Percentiles rank a stretch among this genome's conserved stretches.
Conservation (phyloP, 2,329 filamentous ascomycete genomes). For the Phyllosticta citriasiana region DNA sequence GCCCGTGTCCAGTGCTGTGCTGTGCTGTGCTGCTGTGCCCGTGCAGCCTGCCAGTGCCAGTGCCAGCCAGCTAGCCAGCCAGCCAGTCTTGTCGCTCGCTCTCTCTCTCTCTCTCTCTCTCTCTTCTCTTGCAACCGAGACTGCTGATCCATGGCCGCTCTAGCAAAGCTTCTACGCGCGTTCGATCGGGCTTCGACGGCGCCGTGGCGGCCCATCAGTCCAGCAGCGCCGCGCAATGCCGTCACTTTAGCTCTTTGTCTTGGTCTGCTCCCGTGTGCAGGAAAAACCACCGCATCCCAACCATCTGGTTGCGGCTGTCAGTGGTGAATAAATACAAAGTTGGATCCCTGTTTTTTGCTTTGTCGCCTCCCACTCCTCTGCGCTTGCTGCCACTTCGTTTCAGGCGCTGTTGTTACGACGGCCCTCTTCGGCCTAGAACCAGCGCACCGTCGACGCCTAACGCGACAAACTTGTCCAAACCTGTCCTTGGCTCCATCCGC, state of each 20-base stretch:
- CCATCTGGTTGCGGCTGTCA: background rate
- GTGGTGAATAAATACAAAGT: background rate
- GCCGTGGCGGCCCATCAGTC: background rate
- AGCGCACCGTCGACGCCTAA: constrained; percentile 14
- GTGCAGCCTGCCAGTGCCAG: too few relatives aligned
- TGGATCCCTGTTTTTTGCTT: background rate
- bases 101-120: too few relatives aligned
- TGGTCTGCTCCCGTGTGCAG: background rate
- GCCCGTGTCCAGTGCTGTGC: too few relatives aligned
- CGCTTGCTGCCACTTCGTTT: background rate
- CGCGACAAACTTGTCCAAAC: constrained; percentile 5
- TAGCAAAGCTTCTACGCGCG: background rate
- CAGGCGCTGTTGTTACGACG: background rate
- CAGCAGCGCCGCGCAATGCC: background rate
- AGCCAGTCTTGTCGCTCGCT: too few relatives aligned
- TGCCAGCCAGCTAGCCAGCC: too few relatives aligned
- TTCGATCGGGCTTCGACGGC: background rate
- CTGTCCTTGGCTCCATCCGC: background rate
- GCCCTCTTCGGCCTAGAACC: background rate
- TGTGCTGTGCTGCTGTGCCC: too few relatives aligned
- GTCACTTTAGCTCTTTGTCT: background rate
- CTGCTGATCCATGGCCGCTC: background rate
- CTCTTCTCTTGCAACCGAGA: too few relatives aligned
- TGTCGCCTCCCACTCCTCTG: too few relatives aligned
- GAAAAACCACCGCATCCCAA: background rate